Conservation (phyloP, 1,284 basidiomycete genomes). For the Naganishia liquefaciens region DNA sequence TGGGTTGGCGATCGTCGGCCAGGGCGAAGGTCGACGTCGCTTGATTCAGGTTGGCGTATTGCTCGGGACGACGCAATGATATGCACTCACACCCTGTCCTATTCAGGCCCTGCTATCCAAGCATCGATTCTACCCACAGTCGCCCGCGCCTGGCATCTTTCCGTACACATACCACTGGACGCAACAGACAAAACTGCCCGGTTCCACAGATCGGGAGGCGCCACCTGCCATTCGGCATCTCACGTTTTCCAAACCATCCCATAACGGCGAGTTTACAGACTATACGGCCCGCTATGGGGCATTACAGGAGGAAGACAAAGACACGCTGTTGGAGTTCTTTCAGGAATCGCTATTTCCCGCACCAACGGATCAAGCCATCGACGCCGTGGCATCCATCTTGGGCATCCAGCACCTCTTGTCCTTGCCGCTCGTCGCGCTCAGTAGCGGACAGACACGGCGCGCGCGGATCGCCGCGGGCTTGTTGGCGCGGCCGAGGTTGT, state of each 20-base stretch:
- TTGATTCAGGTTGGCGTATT: conserved; percentile 62
- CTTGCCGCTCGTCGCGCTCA: conserved; percentile 76
- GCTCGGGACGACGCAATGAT: conserved; percentile 8
- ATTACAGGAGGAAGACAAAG: conserved; percentile 74
- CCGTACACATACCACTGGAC: conserved; percentile 59
- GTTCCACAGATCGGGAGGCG: conserved; percentile 41
- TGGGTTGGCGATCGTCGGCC: conserved; percentile 70
- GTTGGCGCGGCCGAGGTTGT: conserved; percentile 66
- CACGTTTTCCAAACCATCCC: conserved; percentile 69
- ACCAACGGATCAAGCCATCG: conserved; percentile 55
- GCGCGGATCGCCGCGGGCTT: conserved; percentile 81
- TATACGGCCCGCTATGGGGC: conserved; percentile 87
- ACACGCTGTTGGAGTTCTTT: conserved; percentile 70
- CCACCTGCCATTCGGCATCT: conserved; percentile 64
- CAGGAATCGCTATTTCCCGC: conserved; percentile 42
- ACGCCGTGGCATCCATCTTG: conserved; percentile 55
- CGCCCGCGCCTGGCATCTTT: conserved; percentile 67
- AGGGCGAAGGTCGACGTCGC: conserved; percentile 59
- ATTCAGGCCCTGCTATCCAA: conserved; percentile 67
- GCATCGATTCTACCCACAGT: conserved; percentile 63
- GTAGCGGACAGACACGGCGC: conserved; percentile 87
- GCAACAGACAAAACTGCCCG: conserved; percentile 17
- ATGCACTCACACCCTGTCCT: conserved; percentile 5
- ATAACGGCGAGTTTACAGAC: conserved; percentile 79
- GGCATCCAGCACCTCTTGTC: conserved; percentile 66